Evolutionary conservation across 1,139 yeast species (phyloP).

Genomic region (Candida sp.): DNA sequence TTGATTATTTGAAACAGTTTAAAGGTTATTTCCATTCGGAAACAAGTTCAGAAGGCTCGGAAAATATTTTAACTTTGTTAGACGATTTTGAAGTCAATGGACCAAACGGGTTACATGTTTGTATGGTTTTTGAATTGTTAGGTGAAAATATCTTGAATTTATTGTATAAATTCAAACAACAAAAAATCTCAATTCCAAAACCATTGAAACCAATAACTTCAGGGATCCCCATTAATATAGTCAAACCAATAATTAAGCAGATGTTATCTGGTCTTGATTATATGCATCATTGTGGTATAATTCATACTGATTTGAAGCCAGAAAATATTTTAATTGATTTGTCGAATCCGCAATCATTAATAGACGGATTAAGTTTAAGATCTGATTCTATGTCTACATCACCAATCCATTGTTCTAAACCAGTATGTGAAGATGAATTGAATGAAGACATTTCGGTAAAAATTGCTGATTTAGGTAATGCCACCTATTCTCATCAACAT

Average conservation of each 20-base stretch:
- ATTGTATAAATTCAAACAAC: constrained; percentile 32
- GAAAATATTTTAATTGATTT: constrained; percentile 42
- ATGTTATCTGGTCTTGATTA: constrained; percentile 34
- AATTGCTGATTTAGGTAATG: constrained; percentile 85
- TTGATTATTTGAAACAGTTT: constrained; percentile 24
- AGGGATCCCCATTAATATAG: constrained; percentile 36
- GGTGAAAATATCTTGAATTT: constrained; percentile 41
- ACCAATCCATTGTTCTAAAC: constrained; percentile 30
- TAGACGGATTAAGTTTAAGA: constrained; percentile 7
- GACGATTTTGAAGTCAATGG: constrained; percentile 41
- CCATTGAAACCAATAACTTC: constrained; percentile 6
- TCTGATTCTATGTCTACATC: constrained; percentile 8
- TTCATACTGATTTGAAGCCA: constrained; percentile 45
- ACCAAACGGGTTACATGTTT: constrained; percentile 41
- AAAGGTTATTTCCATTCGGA: constrained; percentile 12
- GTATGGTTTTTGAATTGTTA: constrained; percentile 43
- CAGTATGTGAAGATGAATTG: constrained; percentile 15
- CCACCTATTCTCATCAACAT: constrained; percentile 71
- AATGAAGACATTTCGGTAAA: constrained; percentile 29
- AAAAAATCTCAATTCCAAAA: constrained; percentile 1
- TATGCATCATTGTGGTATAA: constrained; percentile 40
- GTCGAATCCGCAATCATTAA: constrained; percentile 34
- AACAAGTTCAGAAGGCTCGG: constrained; percentile 31
- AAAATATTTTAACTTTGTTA: constrained; percentile 35
- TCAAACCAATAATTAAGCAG: constrained; percentile 37